Conservation (phyloP, 345 rosid species). For the Hevea brasiliensis region DNA sequence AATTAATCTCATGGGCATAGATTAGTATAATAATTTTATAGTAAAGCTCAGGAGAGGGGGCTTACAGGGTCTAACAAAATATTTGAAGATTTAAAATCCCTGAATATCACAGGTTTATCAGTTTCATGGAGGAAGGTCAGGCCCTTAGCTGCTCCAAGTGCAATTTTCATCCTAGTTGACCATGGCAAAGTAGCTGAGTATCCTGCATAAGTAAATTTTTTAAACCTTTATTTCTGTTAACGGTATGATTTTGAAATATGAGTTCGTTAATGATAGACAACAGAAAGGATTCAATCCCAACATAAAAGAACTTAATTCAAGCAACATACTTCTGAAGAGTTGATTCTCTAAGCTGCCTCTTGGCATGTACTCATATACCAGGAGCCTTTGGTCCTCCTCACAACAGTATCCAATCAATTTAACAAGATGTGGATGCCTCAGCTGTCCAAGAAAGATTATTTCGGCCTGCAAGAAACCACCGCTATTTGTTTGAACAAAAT, state of each 20-base stretch:
- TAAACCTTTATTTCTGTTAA: too few species aligned
- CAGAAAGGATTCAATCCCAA: background rate
- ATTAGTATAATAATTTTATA: background rate
- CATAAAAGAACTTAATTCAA: background rate
- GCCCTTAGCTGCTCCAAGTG: constrained; percentile 77
- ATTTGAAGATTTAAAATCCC: constrained; percentile 82
- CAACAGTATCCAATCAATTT: constrained; percentile 78
- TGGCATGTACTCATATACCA: constrained; percentile 72
- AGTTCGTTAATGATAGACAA: background rate
- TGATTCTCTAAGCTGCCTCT: constrained; percentile 78
- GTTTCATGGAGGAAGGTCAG: constrained; percentile 73
- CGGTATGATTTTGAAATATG: too few species aligned
- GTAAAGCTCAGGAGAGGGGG: background rate
- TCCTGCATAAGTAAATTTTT: constrained; percentile 51
- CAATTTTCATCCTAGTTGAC: constrained; percentile 77
- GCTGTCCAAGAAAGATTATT: constrained; percentile 75
- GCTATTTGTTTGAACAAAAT: background rate
- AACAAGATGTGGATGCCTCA: constrained; percentile 67
- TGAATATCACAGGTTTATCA: constrained; percentile 68
- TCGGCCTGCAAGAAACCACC: constrained; percentile 58
- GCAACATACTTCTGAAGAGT: constrained; percentile 60
- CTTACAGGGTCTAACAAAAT: constrained; percentile 67
- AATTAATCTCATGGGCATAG: background rate
- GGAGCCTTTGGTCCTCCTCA: constrained; percentile 66
- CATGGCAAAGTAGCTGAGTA: constrained; percentile 57